Evolutionary conservation across 1,139 yeast species (phyloP).

Genomic region (Candida tunisiensis): DNA sequence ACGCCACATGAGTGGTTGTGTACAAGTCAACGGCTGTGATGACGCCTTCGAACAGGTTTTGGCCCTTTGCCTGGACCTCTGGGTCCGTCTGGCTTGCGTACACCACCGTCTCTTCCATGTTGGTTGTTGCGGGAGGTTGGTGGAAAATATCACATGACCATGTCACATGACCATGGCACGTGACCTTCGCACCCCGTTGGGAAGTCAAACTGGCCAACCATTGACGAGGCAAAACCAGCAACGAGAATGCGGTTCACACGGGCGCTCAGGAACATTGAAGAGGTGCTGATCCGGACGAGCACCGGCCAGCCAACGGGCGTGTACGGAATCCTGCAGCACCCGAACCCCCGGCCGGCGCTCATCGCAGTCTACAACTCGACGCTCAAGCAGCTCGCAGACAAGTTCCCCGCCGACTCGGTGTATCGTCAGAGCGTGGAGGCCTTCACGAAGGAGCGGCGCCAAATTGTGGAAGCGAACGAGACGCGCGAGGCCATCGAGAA

Average conservation of each 20-base stretch:
- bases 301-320: conserved; percentile 60
- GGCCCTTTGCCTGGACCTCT: no score
- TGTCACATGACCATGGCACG: no score
- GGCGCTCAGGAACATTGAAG: no score
- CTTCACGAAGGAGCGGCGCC: conserved; percentile 52
- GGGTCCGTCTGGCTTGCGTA: no score
- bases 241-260: conserved; percentile 24
- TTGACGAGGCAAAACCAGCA: conserved; percentile 1
- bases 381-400: conserved; percentile 34
- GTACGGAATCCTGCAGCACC: conserved; percentile 65
- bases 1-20: conserved; percentile 10
- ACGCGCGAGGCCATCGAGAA: conserved; percentile 53
- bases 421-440: conserved; percentile 66
- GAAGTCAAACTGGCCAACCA: no score
- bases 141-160: no score
- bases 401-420: conserved; percentile 55
- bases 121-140: no score
- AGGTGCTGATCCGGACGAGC: conserved; percentile 48
- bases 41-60: no score
- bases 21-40: conserved; percentile 11
- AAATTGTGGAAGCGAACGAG: conserved; percentile 47
- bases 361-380: conserved; percentile 58
- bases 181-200: no score
- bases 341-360: conserved; percentile 72
- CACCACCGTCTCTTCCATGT: no score